Evolutionary conservation across 2,329 filamentous ascomycete species (phyloP).

Genomic region (Calonectria multiphialidica): DNA sequence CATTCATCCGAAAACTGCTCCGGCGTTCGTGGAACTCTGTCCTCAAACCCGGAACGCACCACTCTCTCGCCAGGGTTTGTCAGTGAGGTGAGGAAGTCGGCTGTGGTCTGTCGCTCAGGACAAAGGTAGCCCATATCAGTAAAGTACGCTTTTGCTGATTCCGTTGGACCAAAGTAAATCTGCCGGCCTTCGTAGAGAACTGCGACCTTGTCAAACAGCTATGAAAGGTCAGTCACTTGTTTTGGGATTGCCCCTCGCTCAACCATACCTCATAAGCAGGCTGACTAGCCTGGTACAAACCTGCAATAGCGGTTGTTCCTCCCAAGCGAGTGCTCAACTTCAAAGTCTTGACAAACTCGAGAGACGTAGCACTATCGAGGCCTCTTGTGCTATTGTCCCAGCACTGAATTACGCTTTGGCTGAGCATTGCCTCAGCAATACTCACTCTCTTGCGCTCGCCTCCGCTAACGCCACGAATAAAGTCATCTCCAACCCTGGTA

Average conservation of each 20-base stretch:
- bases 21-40: conserved; percentile 46
- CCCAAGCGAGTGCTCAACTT: conserved; percentile 26
- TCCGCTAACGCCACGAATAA: conserved; percentile 77
- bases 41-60: conserved; percentile 45
- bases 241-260: neutral
- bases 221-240: conserved; percentile 26
- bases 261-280: conserved; percentile 55
- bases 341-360: conserved; percentile 36
- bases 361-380: conserved; percentile 38
- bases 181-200: conserved; percentile 76
- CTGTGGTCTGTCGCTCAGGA: conserved; percentile 70
- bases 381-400: conserved; percentile 46
- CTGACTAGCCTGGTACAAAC: conserved; percentile 71
- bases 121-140: conserved; percentile 70
- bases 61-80: conserved; percentile 52
- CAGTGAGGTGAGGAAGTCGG: conserved; percentile 72
- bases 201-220: conserved; percentile 75
- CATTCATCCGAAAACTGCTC: conserved; percentile 51
- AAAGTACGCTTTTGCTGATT: conserved; percentile 71
- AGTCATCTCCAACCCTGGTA: conserved; percentile 78
- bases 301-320: conserved; percentile 31
- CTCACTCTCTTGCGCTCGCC: conserved; percentile 83
- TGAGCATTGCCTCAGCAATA: conserved; percentile 76
- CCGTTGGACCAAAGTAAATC: conserved; percentile 71
- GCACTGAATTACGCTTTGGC: conserved; percentile 56